Base-by-base conservation (phyloP, 1,284 basidiomycete genomes). In the Lentinula novae-zelandiae region DNA sequence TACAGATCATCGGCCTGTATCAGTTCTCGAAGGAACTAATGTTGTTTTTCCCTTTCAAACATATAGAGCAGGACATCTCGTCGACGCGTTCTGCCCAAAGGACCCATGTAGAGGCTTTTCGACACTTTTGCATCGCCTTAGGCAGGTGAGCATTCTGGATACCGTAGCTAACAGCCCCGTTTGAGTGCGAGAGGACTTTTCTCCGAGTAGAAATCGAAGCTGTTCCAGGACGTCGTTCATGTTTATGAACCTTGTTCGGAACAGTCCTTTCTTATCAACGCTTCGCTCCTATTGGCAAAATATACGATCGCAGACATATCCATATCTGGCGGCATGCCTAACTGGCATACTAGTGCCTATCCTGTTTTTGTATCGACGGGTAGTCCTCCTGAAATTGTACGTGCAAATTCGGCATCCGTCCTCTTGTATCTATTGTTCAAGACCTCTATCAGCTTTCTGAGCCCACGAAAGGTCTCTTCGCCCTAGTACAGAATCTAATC, bases 211-310 rank as follows among this genome's bases (percentile, higher is more conserved):
- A 57, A 66, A 62, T 63, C 64, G 31, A 53, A 70, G 1, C 57
- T 64, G 7, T 83, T 82, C 65, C 40, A 65, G 2, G 55, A 69
- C 15, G 69, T 84, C 34, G 60, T 73, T 38, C 68, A 80, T 53
- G 64, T 81, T 49, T 72, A 79, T 46, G 79, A 83, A 13, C 57
- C 72, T 6, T 57, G 64, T 20, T 74, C 76, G 2, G 69, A 71
- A 5, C 83, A 85, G 63, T 75, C 78, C 10, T 82, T 85, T 66
- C 71, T 84, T 59, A 72, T 83, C 40, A 71, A 71, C 59, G 46
- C 57, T 42, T 54, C 39, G 48, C 58, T 76, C 52, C 60, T 73
- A 15, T 53, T 64, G 3, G 60, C 55, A 13, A 60, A 36, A 17
- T 61, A 42, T 20, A 34, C 53, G 3, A 0, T 31, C 8, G 17